Conservation (phyloP, 331 rosid genomes). For the Spiraea crenata region DNA sequence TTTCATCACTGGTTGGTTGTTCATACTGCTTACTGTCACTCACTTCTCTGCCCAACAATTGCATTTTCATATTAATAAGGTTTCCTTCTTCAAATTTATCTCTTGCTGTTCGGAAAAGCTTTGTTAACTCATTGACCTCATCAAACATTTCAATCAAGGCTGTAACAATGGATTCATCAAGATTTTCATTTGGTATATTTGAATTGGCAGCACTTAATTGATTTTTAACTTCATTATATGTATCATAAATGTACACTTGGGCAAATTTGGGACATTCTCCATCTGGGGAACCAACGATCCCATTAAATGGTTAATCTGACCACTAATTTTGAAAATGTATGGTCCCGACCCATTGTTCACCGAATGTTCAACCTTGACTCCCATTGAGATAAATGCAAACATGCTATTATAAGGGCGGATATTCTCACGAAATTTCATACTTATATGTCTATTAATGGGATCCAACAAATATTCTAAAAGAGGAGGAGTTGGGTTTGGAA, state of each 20-base stretch:
- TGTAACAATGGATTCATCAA: no score
- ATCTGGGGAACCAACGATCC: no score
- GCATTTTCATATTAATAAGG: not conserved
- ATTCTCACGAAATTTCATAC: not conserved
- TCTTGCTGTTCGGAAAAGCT: not conserved
- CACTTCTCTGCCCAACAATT: not conserved
- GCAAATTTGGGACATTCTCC: no score
- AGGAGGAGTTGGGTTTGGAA: not conserved
- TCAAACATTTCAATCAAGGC: no score
- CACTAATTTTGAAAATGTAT: no score
- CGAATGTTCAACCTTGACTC: no score
- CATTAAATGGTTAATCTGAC: no score
- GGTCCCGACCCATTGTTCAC: no score
- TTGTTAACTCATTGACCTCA: not conserved
- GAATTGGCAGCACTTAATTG: no score
- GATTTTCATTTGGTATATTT: no score
- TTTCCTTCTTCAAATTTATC: not conserved
- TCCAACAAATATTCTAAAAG: not conserved
- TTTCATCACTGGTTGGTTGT: not conserved
- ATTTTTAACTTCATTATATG: no score
- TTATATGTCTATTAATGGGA: not conserved
- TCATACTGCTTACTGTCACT: not conserved
- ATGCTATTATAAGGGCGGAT: not conserved
- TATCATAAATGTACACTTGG: no score
- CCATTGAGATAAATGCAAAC: not conserved